A percentile compares a stretch with the other conserved stretches of the same genome.
Conservation (phyloP, 192 early-diverging fungal species). For the Linnemannia exigua region DNA sequence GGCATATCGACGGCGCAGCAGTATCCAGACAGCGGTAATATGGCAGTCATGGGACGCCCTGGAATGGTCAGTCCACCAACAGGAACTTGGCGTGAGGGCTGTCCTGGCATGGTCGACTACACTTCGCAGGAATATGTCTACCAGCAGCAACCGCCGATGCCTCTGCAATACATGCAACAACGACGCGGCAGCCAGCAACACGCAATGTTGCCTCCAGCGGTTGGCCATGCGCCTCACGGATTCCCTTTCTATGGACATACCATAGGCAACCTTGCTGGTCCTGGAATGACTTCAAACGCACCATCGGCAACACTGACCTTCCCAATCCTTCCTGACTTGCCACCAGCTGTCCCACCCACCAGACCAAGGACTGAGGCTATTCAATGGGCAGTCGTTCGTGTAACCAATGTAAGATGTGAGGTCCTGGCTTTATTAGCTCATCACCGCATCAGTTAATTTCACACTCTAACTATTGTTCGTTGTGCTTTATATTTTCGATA, state of each 20-base stretch:
- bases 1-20: background rate
- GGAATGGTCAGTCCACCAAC: background rate
- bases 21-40: background rate
- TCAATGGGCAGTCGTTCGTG: slow-evolving; percentile 48
- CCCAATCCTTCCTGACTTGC: slow-evolving; percentile 27
- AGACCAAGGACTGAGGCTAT: slow-evolving; percentile 28
- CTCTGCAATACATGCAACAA: slow-evolving; percentile 3
- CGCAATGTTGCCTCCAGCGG: background rate
- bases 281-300: background rate
- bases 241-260: background rate
- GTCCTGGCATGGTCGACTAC: background rate
- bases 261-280: background rate
- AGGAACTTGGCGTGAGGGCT: slow-evolving; percentile 17
- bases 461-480: background rate
- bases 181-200: slow-evolving; percentile 24
- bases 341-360: slow-evolving; percentile 29
- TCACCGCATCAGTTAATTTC: background rate
- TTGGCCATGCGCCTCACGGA: background rate
- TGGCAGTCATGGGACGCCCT: background rate
- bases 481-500: background rate
- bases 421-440: background rate
- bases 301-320: slow-evolving; percentile 3
- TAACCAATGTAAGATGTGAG: slow-evolving; percentile 47
- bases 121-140: background rate
- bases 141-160: slow-evolving; percentile 9